Percentiles rank a stretch among this genome's conserved stretches.
Conservation (phyloP, 2,329 filamentous ascomycete genomes). For the Blastomyces parvus region DNA sequence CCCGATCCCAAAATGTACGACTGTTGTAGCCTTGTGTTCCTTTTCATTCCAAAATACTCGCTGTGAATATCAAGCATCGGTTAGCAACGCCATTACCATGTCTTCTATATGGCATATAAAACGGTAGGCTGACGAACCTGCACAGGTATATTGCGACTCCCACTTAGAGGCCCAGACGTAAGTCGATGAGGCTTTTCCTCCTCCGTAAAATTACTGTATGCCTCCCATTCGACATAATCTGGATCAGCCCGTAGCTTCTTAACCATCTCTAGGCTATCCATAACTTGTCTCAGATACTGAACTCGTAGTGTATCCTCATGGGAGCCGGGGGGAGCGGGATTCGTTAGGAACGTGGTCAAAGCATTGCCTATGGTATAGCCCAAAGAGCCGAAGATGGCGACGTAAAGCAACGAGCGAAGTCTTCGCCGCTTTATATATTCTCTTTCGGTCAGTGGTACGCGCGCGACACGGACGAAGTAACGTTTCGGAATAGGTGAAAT, state of each 20-base stretch:
- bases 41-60: constrained; percentile 54
- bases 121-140: constrained; percentile 28
- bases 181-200: constrained; percentile 28
- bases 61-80: constrained; percentile 33
- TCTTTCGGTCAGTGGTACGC: constrained; percentile 23
- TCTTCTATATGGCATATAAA: constrained; percentile 7
- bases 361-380: constrained; percentile 23
- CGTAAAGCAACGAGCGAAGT: constrained; percentile 23
- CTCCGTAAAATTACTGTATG: constrained; percentile 29
- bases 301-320: constrained; percentile 25
- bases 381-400: constrained; percentile 26
- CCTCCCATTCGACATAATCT: constrained; percentile 32
- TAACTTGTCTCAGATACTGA: constrained; percentile 23
- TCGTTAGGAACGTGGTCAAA: constrained; percentile 18
- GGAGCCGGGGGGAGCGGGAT: constrained; percentile 25
- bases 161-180: constrained; percentile 33
- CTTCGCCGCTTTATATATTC: constrained; percentile 19
- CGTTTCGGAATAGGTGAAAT: background rate
- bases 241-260: constrained; percentile 30
- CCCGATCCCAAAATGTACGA: constrained; percentile 60
- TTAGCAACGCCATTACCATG: background rate
- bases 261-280: constrained; percentile 32
- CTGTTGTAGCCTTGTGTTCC: constrained; percentile 49
- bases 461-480: constrained; percentile 14
- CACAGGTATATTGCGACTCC: constrained; percentile 32